Base-by-base conservation (phyloP, 225 moss, liverwort and hornwort species). In the Sphagnum contortum region DNA sequence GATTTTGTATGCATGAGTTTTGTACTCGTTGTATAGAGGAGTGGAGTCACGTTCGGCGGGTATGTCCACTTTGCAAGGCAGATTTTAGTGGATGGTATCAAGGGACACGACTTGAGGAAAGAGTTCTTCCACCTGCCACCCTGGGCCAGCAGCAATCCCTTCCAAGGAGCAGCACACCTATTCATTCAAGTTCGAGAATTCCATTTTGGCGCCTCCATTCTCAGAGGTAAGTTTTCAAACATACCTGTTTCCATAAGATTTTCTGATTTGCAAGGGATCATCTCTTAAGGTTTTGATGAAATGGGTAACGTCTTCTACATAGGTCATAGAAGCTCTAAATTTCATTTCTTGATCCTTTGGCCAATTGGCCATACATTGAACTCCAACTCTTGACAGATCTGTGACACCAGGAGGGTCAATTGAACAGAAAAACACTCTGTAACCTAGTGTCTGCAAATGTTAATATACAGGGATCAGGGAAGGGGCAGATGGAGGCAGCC, bases 1-100 rank as follows among this genome's bases (percentile, higher is more conserved):
- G 78, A 51, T 84, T 80, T 80, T 84, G 84, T 65, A 84, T 84
- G 84, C 84, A 84, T 73, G 69, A 61, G 6, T 84, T 84, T 57
- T 84, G 84, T 10, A 57, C 62, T 11, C 81, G 67, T 13, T 84
- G 84, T 63, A 84, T 84, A 14, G 78, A 84, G 56, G 76, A 81
- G 64, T 84, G 84, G 84, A 84, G 81, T 57, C 77, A 73, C 52
- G 81, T 84, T 14, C 78, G 81, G 46, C 75, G 71, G 8, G 69
- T 78, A 60, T 84, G 84, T 68, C 84, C 84, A 6, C 69, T 84
- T 55, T 84, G 84, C 68, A 84, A 84, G 71, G 78, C 78, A 14
- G 81, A 76, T 48, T 81, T 66, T 50, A 69, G 71, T 29, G 84
- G 84, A 51, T 84, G 84, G 81, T 84, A 71, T 56, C 69, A 67